These are phyloP conservation scores for Penicillium sp. DNA, from an alignment of 2,329 filamentous ascomycete genomes.

Conservation along the genomic window DNA sequence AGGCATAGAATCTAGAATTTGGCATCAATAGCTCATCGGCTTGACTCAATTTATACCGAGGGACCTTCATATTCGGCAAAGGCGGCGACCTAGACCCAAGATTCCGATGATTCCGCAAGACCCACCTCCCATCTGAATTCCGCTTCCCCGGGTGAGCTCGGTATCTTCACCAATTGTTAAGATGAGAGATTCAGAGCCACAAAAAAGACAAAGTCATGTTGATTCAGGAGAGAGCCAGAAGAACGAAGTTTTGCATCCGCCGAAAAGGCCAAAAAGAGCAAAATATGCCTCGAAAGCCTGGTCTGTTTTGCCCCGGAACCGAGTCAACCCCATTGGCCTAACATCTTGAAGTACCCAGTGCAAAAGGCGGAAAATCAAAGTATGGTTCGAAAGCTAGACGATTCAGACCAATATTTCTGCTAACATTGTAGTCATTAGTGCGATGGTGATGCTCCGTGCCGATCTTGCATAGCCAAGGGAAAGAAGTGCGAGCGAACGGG, in stretches of 20 bases:
- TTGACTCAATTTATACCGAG: no score
- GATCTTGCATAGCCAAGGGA: constrained; percentile 9
- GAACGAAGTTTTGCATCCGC: not conserved
- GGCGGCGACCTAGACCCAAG: not conserved
- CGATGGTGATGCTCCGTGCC: constrained; percentile 20
- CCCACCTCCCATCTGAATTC: constrained; percentile 3
- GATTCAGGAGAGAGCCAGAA: not conserved
- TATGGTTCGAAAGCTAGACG: not conserved
- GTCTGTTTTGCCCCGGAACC: constrained; percentile 5
- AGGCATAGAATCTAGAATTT: no score
- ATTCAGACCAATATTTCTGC: not conserved
- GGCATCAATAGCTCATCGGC: no score
- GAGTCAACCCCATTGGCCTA: not conserved
- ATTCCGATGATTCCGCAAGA: constrained; percentile 7
- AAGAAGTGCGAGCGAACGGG: constrained; percentile 8
- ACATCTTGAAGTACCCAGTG: constrained; percentile 14
- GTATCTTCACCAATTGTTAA: not conserved
- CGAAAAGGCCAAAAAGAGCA: constrained; percentile 12
- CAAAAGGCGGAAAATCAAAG: constrained; percentile 21
- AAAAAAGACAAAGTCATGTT: not conserved
- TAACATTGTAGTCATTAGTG: constrained; percentile 8
- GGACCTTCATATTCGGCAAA: not conserved
- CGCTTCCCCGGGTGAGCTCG: not conserved
- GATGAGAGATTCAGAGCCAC: not conserved
- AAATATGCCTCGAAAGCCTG: constrained; percentile 24